phyloP scores from a whole-genome alignment of 2,329 filamentous ascomycete species.

The Sclerotinia spermophila region DNA sequence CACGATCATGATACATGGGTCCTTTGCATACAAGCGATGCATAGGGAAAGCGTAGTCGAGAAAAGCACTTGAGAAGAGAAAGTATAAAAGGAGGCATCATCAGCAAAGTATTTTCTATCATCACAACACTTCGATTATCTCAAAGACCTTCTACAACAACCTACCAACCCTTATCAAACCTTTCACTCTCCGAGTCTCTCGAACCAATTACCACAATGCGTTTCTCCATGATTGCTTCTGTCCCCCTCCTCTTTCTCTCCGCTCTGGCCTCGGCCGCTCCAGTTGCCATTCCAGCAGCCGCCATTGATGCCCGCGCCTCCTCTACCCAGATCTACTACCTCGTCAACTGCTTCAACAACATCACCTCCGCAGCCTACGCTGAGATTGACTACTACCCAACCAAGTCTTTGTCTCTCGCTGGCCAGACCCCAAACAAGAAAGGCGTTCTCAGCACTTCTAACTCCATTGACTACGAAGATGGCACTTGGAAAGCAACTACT shows the following conservation, averaged over 20 bases:
- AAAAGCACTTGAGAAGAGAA: neutral
- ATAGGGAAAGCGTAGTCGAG: neutral
- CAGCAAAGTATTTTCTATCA: constrained; percentile 5
- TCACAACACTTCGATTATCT: constrained; percentile 4
- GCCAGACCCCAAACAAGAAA: neutral
- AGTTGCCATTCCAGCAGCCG: neutral
- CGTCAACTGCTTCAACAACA: constrained; percentile 18
- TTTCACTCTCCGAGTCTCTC: neutral
- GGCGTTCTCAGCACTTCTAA: neutral
- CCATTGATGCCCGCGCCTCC: neutral
- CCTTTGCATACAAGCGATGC: neutral
- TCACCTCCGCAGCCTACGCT: constrained; percentile 1
- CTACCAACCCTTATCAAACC: neutral
- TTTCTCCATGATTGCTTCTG: constrained; percentile 15
- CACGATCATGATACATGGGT: neutral
- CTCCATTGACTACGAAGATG: constrained; percentile 18
- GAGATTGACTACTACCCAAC: constrained; percentile 12
- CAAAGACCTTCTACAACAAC: neutral
- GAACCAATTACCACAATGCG: constrained; percentile 14
- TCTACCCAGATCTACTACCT: constrained; percentile 16
- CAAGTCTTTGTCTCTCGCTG: neutral
- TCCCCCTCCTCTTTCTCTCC: constrained; percentile 13
- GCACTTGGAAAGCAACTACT: constrained; percentile 4
- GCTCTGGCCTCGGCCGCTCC: constrained; percentile 11
- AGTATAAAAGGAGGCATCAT: constrained; percentile 9